Evolutionary conservation across 495 filamentous ascomycete genomes (phyloP).

Genomic region (Rusavskia elegans): DNA sequence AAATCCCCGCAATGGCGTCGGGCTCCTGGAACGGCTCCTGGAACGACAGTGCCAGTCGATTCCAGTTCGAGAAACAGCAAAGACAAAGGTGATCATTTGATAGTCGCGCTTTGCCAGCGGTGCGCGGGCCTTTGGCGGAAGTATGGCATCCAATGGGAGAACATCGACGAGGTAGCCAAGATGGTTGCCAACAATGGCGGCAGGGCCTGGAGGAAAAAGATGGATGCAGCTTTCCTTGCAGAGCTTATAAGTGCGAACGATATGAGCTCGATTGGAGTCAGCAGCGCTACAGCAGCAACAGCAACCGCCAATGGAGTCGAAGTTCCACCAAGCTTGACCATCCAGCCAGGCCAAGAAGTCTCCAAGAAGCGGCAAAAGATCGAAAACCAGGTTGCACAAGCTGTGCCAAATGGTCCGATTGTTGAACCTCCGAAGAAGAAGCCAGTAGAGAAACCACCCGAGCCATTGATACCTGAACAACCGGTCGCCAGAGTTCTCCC

Average conservation of each 20-base stretch:
- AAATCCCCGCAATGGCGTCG: slow-evolving; percentile 80
- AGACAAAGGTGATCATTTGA: slow-evolving; percentile 61
- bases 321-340: slow-evolving; percentile 24
- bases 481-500: slow-evolving; percentile 63
- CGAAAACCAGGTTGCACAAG: slow-evolving; percentile 30
- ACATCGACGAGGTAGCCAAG: slow-evolving; percentile 84
- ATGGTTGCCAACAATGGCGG: slow-evolving; percentile 71
- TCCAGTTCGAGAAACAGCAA: slow-evolving; percentile 39
- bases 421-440: slow-evolving; percentile 48
- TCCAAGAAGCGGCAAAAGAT: slow-evolving; percentile 45
- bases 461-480: slow-evolving; percentile 49
- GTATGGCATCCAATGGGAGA: slow-evolving; percentile 91
- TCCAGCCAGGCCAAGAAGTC: slow-evolving; percentile 29
- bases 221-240: slow-evolving; percentile 81
- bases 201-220: slow-evolving; percentile 69
- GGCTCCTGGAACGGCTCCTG: slow-evolving; percentile 61
- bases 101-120: slow-evolving; percentile 72
- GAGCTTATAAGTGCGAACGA: slow-evolving; percentile 49
- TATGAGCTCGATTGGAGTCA: slow-evolving; percentile 31
- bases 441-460: slow-evolving; percentile 39
- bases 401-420: slow-evolving; percentile 28
- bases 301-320: slow-evolving; percentile 29
- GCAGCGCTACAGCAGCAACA: slow-evolving; percentile 26
- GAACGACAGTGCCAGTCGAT: slow-evolving; percentile 55
- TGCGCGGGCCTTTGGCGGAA: slow-evolving; percentile 88